Evolutionary conservation across 495 filamentous ascomycete species (phyloP).

Genomic region (Wilcoxina mikolae): DNA sequence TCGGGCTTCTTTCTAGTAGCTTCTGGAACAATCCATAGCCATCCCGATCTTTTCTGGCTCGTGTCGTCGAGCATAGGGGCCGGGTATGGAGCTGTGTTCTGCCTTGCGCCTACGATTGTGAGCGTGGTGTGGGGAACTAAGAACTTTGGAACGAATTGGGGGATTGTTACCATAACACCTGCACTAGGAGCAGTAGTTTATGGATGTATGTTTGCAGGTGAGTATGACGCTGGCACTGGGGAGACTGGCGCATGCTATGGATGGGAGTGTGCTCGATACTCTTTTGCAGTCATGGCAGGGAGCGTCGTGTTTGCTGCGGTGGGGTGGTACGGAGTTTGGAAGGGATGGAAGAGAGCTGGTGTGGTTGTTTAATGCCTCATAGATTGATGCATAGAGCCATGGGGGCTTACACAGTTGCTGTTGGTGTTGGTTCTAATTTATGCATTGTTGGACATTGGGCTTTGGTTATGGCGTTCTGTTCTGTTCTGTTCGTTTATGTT

Average conservation of each 20-base stretch:
- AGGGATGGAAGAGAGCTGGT: conserved; percentile 64
- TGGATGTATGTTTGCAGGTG: conserved; percentile 65
- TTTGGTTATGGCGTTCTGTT: too few relatives aligned
- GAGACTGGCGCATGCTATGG: conserved; percentile 43
- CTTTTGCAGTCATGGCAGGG: conserved; percentile 66
- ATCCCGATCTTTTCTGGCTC: conserved; percentile 58
- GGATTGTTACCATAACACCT: conserved; percentile 80
- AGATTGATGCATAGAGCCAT: too few relatives aligned
- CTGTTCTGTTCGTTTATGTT: too few relatives aligned
- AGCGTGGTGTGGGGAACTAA: conserved; percentile 93
- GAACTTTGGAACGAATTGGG: conserved; percentile 98
- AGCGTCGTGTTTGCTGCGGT: conserved; percentile 64
- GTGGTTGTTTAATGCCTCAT: conserved; percentile 55
- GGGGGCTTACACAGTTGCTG: too few relatives aligned
- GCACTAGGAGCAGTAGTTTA: conserved; percentile 71
- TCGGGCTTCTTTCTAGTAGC: conserved; percentile 62
- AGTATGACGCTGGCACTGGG: conserved; percentile 46
- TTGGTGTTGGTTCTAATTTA: too few relatives aligned
- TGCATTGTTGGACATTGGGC: too few relatives aligned
- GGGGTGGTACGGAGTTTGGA: conserved; percentile 69
- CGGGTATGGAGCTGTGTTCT: conserved; percentile 86
- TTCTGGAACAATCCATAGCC: conserved; percentile 49
- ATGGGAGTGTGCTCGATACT: conserved; percentile 55
- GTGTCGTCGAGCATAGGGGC: conserved; percentile 68
- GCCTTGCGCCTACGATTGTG: conserved; percentile 76